Conservation (phyloP, 163 green algal species). For the Prototheca stagnorum region DNA sequence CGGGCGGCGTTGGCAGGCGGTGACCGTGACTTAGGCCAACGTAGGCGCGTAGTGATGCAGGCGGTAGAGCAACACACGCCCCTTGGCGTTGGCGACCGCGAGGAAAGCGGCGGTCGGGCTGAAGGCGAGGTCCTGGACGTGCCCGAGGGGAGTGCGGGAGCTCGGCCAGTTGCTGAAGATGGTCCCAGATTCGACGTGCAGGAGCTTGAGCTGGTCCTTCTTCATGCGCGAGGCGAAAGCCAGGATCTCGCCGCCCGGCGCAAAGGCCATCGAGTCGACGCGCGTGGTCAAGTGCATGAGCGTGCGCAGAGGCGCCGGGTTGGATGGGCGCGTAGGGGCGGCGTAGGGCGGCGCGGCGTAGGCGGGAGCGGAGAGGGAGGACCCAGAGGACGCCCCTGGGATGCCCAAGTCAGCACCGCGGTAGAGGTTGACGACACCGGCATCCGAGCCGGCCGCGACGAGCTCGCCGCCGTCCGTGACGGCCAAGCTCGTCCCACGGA, state of each 20-base stretch:
- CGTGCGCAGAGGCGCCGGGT: slow-evolving; percentile 10
- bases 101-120: slow-evolving; percentile 70
- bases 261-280: slow-evolving; percentile 72
- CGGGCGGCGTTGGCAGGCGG: too few species aligned
- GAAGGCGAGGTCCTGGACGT: slow-evolving; percentile 72
- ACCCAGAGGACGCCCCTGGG: too few species aligned
- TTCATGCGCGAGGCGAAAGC: slow-evolving; percentile 65
- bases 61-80: slow-evolving; percentile 70
- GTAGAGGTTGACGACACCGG: too few species aligned
- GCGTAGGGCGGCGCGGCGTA: background rate
- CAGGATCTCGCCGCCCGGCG: slow-evolving; percentile 63
- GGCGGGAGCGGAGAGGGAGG: too few species aligned
- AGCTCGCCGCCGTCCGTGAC: slow-evolving; percentile 31
- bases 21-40: too few species aligned
- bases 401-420: too few species aligned
- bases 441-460: slow-evolving; percentile 32
- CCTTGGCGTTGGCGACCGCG: slow-evolving; percentile 72
- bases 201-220: slow-evolving; percentile 67
- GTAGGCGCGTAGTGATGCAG: slow-evolving; percentile 54
- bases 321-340: too few species aligned
- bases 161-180: slow-evolving; percentile 91
- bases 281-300: slow-evolving; percentile 78
- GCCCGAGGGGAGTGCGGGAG: slow-evolving; percentile 59
- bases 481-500: slow-evolving; percentile 41
- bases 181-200: slow-evolving; percentile 64